phyloP scores from a whole-genome alignment of 2,329 filamentous ascomycete species.

The Colletotrichum acutatum region DNA sequence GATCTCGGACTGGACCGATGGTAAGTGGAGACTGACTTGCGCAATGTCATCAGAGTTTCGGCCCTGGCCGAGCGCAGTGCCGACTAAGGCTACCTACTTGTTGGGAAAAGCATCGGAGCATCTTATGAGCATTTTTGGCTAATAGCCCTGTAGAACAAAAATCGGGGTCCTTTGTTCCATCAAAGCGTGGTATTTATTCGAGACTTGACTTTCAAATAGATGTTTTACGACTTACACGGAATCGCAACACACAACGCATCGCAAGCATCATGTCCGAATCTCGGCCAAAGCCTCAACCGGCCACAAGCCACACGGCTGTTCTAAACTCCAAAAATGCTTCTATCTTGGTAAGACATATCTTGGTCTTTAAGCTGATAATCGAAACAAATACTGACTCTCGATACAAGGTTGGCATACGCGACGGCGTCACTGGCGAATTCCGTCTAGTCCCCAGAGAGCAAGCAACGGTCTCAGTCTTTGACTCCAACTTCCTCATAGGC shows the following conservation, averaged over 20 bases:
- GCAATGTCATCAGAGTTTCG: background rate
- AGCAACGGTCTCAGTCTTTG: conserved; percentile 42
- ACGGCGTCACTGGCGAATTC: conserved; percentile 41
- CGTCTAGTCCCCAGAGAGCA: conserved; percentile 38
- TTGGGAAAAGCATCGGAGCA: no score
- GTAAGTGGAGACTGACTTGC: background rate
- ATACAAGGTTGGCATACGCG: conserved; percentile 40
- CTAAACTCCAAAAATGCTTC: conserved; percentile 40
- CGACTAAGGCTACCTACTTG: background rate
- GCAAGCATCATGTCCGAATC: conserved; percentile 11
- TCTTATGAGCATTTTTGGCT: no score
- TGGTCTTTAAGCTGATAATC: background rate
- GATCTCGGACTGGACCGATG: conserved; percentile 12
- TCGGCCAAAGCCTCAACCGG: conserved; percentile 10
- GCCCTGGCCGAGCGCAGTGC: background rate
- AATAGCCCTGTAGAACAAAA: background rate
- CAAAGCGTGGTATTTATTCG: background rate
- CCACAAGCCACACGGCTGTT: conserved; percentile 38
- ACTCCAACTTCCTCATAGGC: conserved; percentile 43
- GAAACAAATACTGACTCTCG: background rate
- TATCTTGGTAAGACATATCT: conserved; percentile 35
- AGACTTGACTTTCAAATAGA: background rate
- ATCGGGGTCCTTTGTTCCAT: no score
- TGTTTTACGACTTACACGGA: background rate
- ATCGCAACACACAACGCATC: background rate